Conservation (phyloP, 148 eudicot species). For the Simmondsia chinensis region DNA sequence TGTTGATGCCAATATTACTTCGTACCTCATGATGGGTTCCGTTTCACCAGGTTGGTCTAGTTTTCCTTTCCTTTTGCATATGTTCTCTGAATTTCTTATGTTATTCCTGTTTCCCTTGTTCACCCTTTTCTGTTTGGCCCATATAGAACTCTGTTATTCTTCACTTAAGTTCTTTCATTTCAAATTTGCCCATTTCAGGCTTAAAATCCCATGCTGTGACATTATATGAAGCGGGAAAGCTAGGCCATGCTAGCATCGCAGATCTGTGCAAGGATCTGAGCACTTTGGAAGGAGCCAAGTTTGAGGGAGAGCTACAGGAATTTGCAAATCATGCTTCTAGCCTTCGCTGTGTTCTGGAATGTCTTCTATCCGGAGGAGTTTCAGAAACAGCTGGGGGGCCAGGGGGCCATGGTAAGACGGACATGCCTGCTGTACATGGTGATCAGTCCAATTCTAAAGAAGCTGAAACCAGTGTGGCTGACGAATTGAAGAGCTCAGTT, state of each 20-base stretch:
- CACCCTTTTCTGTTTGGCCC: not conserved
- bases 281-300: conserved; percentile 85
- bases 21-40: conserved; percentile 99
- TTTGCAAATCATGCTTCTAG: conserved; percentile 99
- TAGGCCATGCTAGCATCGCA: conserved; percentile 83
- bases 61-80: not conserved
- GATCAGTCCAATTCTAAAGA: conserved; percentile 22
- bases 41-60: conserved; percentile 82
- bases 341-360: conserved; percentile 80
- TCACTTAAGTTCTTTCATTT: not conserved
- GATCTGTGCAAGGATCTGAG: conserved; percentile 93
- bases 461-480: conserved; percentile 20
- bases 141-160: not conserved
- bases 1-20: conserved; percentile 96
- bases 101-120: conserved; percentile 1
- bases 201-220: conserved; percentile 96
- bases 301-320: conserved; percentile 97
- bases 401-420: conserved; percentile 18
- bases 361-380: conserved; percentile 87
- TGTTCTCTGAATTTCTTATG: not conserved
- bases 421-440: conserved; percentile 17
- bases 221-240: conserved; percentile 93
- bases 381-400: conserved; percentile 25
- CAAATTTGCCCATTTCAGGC: conserved; percentile 41
- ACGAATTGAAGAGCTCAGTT: conserved; percentile 9